Base-by-base conservation (phyloP, 805 yeast species). In the Wickerhamomyces queroliae region DNA sequence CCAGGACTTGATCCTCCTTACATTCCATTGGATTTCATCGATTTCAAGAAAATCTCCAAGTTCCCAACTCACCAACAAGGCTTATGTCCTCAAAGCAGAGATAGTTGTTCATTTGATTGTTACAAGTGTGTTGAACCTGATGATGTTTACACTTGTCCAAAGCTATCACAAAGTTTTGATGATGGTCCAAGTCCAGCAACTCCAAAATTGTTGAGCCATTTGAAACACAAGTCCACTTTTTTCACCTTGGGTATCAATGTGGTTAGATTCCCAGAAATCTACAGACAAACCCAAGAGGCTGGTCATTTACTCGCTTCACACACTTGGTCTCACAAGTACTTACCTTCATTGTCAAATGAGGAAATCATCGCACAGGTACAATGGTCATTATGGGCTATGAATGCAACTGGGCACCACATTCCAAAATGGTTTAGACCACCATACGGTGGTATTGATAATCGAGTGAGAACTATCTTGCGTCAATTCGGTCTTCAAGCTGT, bases 321-420 rank as follows among this genome's bases (percentile, higher is more conserved):
- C 58, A 87, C 97, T 0, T 91, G 96, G 96, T 78, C 89, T 1
- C 98, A 91, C 64, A 78, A 80, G 42, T 86, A 82, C 51, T 70
- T 91, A 44, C 96, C 97, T 2, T 61, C 79, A 1, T 67, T 90
- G 40, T 61, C 78, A 19, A 89, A 89, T 56, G 91, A 88, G 61
- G 76, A 86, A 45, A 78, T 91, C 16, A 78, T 84, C 40, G 95
- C 97, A 0, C 95, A 91, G 58, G 63, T 91, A 28, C 82, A 90
- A 60, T 91, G 99, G 99, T 80, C 95, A 2, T 78, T 88, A 24
- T 91, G 97, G 97, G 96, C 97, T 5, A 86, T 90, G 89, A 90
- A 91, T 64, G 96, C 96, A 1, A 89, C 97, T 0, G 85, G 87
- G 0, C 69, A 80, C 21, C 90, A 89, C 52, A 57, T 85, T 9